Evolutionary conservation across 2,329 filamentous ascomycete species (phyloP).

Genomic region (Trichoderma arundinaceum): DNA sequence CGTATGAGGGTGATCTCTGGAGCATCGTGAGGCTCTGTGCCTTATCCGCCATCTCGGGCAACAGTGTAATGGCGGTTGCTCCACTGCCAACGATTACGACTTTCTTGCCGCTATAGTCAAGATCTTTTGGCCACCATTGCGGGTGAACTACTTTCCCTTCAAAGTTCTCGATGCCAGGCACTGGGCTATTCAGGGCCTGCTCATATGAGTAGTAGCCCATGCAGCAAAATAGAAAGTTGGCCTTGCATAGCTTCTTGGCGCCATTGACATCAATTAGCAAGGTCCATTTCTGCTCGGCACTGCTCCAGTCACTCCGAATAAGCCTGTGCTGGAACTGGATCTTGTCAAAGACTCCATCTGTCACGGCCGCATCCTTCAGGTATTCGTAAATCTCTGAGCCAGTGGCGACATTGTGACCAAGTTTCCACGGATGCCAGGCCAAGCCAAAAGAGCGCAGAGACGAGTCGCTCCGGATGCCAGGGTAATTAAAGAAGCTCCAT

Average conservation of each 20-base stretch:
- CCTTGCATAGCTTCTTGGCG: conserved; percentile 41
- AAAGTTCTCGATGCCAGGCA: conserved; percentile 72
- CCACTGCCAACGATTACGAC: conserved; percentile 78
- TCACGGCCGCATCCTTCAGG: conserved; percentile 56
- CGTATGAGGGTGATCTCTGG: conserved; percentile 77
- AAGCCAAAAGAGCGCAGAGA: conserved; percentile 68
- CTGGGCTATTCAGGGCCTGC: conserved; percentile 61
- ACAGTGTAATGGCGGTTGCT: conserved; percentile 77
- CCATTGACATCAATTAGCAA: conserved; percentile 50
- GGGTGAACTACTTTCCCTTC: conserved; percentile 69
- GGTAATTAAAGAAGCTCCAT: conserved; percentile 80
- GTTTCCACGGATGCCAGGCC: conserved; percentile 72
- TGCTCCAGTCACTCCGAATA: conserved; percentile 58
- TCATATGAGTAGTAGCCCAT: conserved; percentile 76
- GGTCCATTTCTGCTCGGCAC: conserved; percentile 61
- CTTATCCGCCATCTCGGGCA: conserved; percentile 70
- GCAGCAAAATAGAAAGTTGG: conserved; percentile 65
- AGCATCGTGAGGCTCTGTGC: conserved; percentile 76
- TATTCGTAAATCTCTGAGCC: conserved; percentile 60
- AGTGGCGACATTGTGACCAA: conserved; percentile 56
- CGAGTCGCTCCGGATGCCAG: conserved; percentile 72
- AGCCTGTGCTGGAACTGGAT: conserved; percentile 60
- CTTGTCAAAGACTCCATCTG: conserved; percentile 58
- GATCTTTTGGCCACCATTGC: conserved; percentile 75
- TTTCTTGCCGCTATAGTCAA: conserved; percentile 69